phyloP scores from a whole-genome alignment of 1,139 yeast species.

The Saccharomycopsis crataegensis region DNA sequence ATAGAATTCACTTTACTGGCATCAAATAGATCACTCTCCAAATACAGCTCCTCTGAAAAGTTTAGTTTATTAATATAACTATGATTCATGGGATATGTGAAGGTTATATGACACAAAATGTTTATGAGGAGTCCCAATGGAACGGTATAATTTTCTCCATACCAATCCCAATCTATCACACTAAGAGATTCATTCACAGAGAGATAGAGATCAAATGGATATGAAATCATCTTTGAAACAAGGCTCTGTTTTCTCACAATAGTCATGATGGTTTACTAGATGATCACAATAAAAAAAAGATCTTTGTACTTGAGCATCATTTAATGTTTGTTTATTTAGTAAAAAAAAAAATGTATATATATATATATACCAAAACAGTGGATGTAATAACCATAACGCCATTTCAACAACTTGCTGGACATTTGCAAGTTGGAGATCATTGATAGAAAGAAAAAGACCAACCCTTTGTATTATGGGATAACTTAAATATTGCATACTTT shows the following conservation, averaged over 20 bases:
- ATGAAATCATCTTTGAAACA: slow-evolving; percentile 31
- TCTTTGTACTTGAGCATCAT: no score
- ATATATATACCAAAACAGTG: no score
- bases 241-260: slow-evolving; percentile 25
- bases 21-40: slow-evolving; percentile 13
- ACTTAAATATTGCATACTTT: no score
- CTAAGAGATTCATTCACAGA: slow-evolving; percentile 33
- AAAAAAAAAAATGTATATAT: no score
- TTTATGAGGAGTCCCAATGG: slow-evolving; percentile 28
- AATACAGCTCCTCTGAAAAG: background rate
- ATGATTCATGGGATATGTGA: background rate
- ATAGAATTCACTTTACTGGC: slow-evolving; percentile 1
- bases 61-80: background rate
- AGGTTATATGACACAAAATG: background rate
- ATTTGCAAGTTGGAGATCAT: no score
- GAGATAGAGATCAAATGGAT: slow-evolving; percentile 37
- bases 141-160: slow-evolving; percentile 27
- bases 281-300: no score
- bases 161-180: slow-evolving; percentile 42
- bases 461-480: no score
- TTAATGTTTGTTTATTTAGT: no score
- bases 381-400: no score
- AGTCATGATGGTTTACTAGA: background rate
- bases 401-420: no score
- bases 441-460: no score